A percentile compares a stretch with the other conserved stretches of the same genome.
These are phyloP conservation scores for Acrasis kona DNA, from an alignment of 78 protist genomes.

Conservation along the genomic window DNA sequence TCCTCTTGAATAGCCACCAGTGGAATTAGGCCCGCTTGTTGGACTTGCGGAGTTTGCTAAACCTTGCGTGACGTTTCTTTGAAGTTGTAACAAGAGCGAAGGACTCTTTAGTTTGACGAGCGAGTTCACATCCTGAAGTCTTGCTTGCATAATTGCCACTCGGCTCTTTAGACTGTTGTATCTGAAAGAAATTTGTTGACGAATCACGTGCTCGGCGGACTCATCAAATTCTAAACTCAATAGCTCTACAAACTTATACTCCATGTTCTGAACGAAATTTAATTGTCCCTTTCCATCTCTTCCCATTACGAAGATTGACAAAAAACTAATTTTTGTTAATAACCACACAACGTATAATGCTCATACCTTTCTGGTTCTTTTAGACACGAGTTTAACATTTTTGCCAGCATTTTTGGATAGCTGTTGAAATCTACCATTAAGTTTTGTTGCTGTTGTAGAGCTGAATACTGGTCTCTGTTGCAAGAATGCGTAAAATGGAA, in stretches of 20 bases:
- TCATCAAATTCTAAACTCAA: slow-evolving; percentile 11
- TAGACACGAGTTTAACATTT: slow-evolving; percentile 16
- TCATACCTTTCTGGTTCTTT: neutral
- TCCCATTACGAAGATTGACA: slow-evolving; percentile 5
- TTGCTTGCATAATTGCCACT: slow-evolving; percentile 9
- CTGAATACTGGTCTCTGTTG: neutral
- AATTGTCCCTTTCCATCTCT: neutral
- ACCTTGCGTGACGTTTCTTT: too few species aligned
- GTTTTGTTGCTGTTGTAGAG: slow-evolving; percentile 15
- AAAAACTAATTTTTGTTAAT: too few species aligned
- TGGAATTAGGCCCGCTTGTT: too few species aligned
- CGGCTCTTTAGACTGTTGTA: slow-evolving; percentile 21
- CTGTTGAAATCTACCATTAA: slow-evolving; percentile 16
- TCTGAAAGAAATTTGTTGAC: slow-evolving; percentile 34
- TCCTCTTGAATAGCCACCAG: too few species aligned
- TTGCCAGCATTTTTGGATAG: neutral
- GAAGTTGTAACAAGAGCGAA: too few species aligned
- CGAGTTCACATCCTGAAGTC: slow-evolving; percentile 21
- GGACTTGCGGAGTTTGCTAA: too few species aligned
- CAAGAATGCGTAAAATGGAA: slow-evolving; percentile 12
- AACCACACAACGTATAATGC: too few species aligned
- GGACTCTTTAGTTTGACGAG: slow-evolving; percentile 33
- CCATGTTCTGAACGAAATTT: slow-evolving; percentile 35
- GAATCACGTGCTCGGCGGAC: slow-evolving; percentile 17
- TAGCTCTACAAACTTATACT: slow-evolving; percentile 46